Base-by-base conservation (phyloP, 495 filamentous ascomycete species). In the Darksidea phi region DNA sequence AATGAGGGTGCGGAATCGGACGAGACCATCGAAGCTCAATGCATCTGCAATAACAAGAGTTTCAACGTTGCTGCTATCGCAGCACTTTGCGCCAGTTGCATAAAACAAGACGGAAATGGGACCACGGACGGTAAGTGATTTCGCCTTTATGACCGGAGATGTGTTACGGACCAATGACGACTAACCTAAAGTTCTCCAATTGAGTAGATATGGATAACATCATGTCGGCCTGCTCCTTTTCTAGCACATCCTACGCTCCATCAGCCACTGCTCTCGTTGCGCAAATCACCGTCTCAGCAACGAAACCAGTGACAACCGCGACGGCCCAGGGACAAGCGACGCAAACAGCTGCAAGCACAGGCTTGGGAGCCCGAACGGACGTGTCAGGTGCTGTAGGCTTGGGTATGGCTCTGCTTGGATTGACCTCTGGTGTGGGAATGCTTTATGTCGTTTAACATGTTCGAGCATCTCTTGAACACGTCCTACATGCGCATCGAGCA, bases 151-250 rank as follows among this genome's bases (percentile, higher is more conserved):
- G 36, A 38, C 36, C 36, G 8, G 36, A 38, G 36, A 38, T 38
- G 15, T 38, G 36, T 8, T 15, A 38, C 15, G 36, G 36, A 38
- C 36, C 36, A 38, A 38, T 38, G 36, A 38, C 36, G 36, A 38
- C 36, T 38, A 38, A 38, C 15, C 15, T 38, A 38, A 38, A 38
- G 15, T 15, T 38, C 15, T 38, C 36, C 36, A 38, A 38, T n/a
- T 38, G 36, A 38, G 36, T 38, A 38, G 36, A 38, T 38, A 38
- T 38, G 36, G 36, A 38, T 38, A 38, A 38, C 36, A 38, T 38
- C 36, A 38, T 38, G 36, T 38, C 36, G 36, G 36, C 36, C 36
- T 38, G 36, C 15, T 7, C 36, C 36, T 38, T 38, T 38, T 38
- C 36, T 38, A 38, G 36, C 36, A 38, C 36, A 38, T 38, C 36